phyloP scores from a whole-genome alignment of 148 eudicot species.

The Spergularia marina region DNA sequence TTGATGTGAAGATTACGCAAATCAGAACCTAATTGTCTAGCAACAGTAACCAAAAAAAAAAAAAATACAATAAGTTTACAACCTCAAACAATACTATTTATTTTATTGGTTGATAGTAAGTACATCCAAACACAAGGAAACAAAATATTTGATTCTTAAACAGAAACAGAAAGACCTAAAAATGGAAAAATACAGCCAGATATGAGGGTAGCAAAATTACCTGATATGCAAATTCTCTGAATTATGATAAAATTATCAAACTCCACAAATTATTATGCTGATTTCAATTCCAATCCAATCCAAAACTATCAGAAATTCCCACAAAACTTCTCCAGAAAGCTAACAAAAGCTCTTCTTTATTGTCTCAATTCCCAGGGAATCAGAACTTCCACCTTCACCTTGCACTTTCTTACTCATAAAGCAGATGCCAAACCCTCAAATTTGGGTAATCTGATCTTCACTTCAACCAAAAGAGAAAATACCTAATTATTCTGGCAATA shows the following conservation, averaged over 20 bases:
- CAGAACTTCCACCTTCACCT: constrained; percentile 28
- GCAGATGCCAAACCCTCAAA: constrained; percentile 31
- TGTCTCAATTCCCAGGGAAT: constrained; percentile 38
- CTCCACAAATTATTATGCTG: constrained; percentile 21
- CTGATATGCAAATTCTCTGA: constrained; percentile 32
- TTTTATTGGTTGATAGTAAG: not conserved
- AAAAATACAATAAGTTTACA: not conserved
- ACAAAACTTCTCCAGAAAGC: constrained; percentile 32
- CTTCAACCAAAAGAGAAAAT: constrained; percentile 9
- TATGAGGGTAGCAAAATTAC: constrained; percentile 27
- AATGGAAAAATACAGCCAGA: not conserved
- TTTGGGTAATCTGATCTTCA: constrained; percentile 29
- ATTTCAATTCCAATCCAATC: constrained; percentile 12
- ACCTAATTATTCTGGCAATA: constrained; percentile 14
- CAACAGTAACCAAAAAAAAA: not conserved
- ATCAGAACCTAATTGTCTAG: not conserved
- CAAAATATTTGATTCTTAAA: constrained; percentile 1
- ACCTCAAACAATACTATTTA: not conserved
- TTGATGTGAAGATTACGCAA: not conserved
- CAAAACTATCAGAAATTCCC: constrained; percentile 24
- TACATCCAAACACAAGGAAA: not conserved
- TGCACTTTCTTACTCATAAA: constrained; percentile 21
- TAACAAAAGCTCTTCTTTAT: constrained; percentile 29
- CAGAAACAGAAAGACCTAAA: not conserved
- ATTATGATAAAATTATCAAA: constrained; percentile 5